Conservation (phyloP, 495 filamentous ascomycete species). For the Cryomyces antarcticus region DNA sequence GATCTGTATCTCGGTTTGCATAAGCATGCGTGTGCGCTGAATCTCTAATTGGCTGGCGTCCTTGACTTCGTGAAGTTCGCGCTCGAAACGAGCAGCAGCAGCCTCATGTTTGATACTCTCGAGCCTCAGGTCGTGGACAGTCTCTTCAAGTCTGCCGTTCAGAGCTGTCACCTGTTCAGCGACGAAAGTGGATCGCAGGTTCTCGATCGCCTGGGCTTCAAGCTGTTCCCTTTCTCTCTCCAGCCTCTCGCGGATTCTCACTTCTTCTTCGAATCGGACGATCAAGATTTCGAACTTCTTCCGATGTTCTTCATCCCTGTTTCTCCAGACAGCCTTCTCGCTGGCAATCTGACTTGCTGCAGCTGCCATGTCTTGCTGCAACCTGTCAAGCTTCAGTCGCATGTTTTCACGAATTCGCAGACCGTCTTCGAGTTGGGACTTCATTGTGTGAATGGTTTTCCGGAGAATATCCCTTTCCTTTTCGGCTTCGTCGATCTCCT, state of each 20-base stretch:
- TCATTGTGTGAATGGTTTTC: conserved; percentile 45
- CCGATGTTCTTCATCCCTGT: conserved; percentile 51
- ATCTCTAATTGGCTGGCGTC: conserved; percentile 58
- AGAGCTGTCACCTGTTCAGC: conserved; percentile 34
- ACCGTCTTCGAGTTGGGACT: conserved; percentile 66
- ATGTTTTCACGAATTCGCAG: conserved; percentile 57
- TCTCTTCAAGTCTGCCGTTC: conserved; percentile 39
- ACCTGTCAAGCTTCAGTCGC: conserved; percentile 53
- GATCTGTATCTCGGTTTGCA: conserved; percentile 61
- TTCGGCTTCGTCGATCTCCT: conserved; percentile 31
- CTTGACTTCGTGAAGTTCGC: conserved; percentile 65
- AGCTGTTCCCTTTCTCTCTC: conserved; percentile 59
- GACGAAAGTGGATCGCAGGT: conserved; percentile 30
- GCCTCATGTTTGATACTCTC: conserved; percentile 46
- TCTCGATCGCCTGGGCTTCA: conserved; percentile 54
- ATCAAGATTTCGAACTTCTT: conserved; percentile 62
- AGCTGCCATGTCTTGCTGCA: conserved; percentile 68
- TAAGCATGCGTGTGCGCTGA: conserved; percentile 51
- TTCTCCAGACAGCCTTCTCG: conserved; percentile 55
- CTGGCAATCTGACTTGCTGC: conserved; percentile 56
- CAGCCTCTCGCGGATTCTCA: conserved; percentile 54
- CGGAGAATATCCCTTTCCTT: conserved; percentile 31
- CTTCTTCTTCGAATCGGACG: conserved; percentile 56
- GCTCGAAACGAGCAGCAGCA: conserved; percentile 45
- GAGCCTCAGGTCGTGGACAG: conserved; percentile 39